phyloP scores from a whole-genome alignment of 164 flowering plant genomes.

The Umbilicus rupestris region DNA sequence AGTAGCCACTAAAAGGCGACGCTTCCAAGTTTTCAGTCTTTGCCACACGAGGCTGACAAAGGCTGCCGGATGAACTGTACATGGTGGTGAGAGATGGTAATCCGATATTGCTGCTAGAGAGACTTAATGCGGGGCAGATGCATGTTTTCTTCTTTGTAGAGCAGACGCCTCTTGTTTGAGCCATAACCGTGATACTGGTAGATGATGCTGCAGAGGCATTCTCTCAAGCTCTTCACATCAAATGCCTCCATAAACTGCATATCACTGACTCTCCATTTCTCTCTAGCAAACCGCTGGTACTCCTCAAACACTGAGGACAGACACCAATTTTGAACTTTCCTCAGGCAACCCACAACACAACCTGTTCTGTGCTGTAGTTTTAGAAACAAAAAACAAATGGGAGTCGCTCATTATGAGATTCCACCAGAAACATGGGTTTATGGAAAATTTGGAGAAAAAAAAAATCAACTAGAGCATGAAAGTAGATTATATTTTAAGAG shows the following conservation, averaged over 20 bases:
- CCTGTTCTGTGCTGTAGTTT: slow-evolving; percentile 71
- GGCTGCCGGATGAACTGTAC: background rate
- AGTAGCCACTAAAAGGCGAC: background rate
- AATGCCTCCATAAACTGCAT: slow-evolving; percentile 54
- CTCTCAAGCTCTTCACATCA: slow-evolving; percentile 37
- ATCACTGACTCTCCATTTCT: slow-evolving; percentile 50
- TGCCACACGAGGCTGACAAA: no score
- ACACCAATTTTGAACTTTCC: slow-evolving; percentile 80
- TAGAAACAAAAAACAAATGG: background rate
- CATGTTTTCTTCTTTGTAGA: slow-evolving; percentile 38
- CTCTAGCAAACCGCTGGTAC: slow-evolving; percentile 63
- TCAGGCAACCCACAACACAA: slow-evolving; percentile 67
- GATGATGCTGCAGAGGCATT: slow-evolving; percentile 56
- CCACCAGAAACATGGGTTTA: no score
- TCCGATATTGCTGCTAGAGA: slow-evolving; percentile 10
- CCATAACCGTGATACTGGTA: slow-evolving; percentile 61
- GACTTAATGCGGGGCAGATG: slow-evolving; percentile 35
- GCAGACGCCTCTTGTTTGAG: slow-evolving; percentile 49
- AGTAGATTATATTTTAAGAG: no score
- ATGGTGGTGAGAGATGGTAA: background rate
- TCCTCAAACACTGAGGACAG: slow-evolving; percentile 61
- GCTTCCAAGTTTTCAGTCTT: background rate
- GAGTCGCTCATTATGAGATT: no score
- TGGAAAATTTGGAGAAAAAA: no score
- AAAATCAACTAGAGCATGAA: no score